Evolutionary conservation across 345 rosid genomes (phyloP).

Genomic region (Erysimum cheiranthoides): DNA sequence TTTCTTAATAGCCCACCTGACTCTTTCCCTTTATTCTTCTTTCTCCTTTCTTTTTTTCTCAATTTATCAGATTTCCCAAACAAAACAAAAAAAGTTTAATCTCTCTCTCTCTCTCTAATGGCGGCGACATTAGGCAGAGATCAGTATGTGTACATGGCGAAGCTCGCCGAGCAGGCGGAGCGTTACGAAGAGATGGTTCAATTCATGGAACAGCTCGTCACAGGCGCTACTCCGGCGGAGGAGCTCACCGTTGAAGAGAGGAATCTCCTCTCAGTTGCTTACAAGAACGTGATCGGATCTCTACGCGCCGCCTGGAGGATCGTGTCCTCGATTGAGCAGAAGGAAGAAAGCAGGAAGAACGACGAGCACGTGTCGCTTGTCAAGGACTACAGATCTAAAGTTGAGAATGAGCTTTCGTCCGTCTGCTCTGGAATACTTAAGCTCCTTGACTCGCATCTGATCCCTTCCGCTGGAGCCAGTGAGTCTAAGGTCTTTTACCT

Average conservation of each 20-base stretch:
- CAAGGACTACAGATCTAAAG: slow-evolving; percentile 93
- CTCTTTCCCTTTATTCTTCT: slow-evolving; percentile 40
- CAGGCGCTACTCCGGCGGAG: slow-evolving; percentile 71
- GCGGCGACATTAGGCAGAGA: slow-evolving; percentile 66
- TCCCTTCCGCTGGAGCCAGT: slow-evolving; percentile 75
- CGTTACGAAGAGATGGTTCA: slow-evolving; percentile 98
- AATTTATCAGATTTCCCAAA: neutral
- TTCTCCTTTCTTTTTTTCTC: neutral
- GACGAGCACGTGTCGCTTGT: slow-evolving; percentile 90
- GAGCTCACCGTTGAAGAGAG: slow-evolving; percentile 96
- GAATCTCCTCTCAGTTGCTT: slow-evolving; percentile 93
- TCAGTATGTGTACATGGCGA: slow-evolving; percentile 91
- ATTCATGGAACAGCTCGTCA: slow-evolving; percentile 90
- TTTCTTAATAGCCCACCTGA: slow-evolving; percentile 28
- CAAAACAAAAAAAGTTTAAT: neutral
- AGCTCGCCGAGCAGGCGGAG: slow-evolving; percentile 97
- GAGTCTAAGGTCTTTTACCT: slow-evolving; percentile 90
- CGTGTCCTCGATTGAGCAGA: slow-evolving; percentile 94
- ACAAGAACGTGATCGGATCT: slow-evolving; percentile 98
- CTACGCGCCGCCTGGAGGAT: slow-evolving; percentile 98
- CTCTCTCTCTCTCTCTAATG: slow-evolving; percentile 35
- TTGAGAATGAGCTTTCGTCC: slow-evolving; percentile 78
- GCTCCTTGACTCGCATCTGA: slow-evolving; percentile 70
- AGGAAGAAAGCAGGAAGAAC: slow-evolving; percentile 92
- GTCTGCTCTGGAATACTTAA: slow-evolving; percentile 76